Conservation (phyloP, 805 yeast genomes). For the Torulaspora indica region DNA sequence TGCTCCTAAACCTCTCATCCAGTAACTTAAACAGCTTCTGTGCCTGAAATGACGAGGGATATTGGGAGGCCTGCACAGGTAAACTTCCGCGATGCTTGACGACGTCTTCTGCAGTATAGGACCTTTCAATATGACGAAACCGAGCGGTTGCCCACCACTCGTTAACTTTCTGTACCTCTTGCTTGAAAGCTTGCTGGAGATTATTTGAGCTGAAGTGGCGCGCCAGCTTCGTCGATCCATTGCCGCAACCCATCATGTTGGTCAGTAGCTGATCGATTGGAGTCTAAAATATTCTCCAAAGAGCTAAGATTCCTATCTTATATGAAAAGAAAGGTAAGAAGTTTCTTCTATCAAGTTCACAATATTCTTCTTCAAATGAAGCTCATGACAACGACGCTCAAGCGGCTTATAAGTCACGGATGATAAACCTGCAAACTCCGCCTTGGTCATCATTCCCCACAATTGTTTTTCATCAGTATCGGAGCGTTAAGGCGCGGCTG, state of each 20-base stretch:
- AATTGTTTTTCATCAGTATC: not conserved
- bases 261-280: not conserved
- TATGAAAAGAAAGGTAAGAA: not conserved
- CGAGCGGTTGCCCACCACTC: constrained; percentile 51
- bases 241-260: not conserved
- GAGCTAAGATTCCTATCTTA: not conserved
- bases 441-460: constrained; percentile 3
- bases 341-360: not conserved
- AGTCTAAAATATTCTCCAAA: not conserved
- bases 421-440: not conserved
- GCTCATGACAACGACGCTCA: not conserved
- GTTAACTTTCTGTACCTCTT: constrained; percentile 38
- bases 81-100: constrained; percentile 51
- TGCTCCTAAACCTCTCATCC: constrained; percentile 38
- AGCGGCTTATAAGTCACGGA: not conserved
- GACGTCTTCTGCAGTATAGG: constrained; percentile 50
- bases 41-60: constrained; percentile 51
- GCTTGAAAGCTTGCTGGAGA: constrained; percentile 29
- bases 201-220: constrained; percentile 18
- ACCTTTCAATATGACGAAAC: constrained; percentile 45
- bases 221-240: not conserved
- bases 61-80: constrained; percentile 31
- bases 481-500: not conserved
- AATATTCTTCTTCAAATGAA: not conserved
- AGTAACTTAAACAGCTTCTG: constrained; percentile 46